Evolutionary conservation across 179 eudicot genomes (phyloP).

Genomic region (Nepenthes alata): DNA sequence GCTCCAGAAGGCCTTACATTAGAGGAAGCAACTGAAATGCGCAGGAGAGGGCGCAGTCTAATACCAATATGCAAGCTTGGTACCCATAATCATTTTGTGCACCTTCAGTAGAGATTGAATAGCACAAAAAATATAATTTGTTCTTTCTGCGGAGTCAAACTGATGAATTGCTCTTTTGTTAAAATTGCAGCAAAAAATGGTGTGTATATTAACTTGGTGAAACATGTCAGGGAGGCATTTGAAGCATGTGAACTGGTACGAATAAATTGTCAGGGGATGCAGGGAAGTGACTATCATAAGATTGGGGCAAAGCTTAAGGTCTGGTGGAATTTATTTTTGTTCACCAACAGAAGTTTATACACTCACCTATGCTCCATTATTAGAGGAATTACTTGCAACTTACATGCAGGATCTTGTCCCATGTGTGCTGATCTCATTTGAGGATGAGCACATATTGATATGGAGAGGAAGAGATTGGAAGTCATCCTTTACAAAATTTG

Average conservation of each 20-base stretch:
- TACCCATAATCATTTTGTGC: slow-evolving; percentile 10
- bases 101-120: background rate
- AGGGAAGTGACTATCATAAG: slow-evolving; percentile 68
- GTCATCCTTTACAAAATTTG: slow-evolving; percentile 29
- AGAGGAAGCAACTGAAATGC: slow-evolving; percentile 72
- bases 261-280: slow-evolving; percentile 76
- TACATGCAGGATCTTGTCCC: slow-evolving; percentile 79
- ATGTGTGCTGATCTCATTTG: slow-evolving; percentile 80
- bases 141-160: background rate
- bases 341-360: background rate
- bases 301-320: slow-evolving; percentile 97
- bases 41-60: slow-evolving; percentile 60
- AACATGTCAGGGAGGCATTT: slow-evolving; percentile 81
- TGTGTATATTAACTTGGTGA: slow-evolving; percentile 50
- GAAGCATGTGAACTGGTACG: slow-evolving; percentile 87
- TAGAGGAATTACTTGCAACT: background rate
- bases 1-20: slow-evolving; percentile 81
- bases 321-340: slow-evolving; percentile 4
- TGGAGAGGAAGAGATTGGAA: slow-evolving; percentile 95
- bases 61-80: slow-evolving; percentile 90
- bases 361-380: background rate
- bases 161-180: background rate
- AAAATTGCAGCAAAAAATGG: slow-evolving; percentile 67
- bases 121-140: background rate
- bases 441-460: slow-evolving; percentile 74